Conservation (phyloP, 768 basidiomycete genomes). For the Zangia roseola region DNA sequence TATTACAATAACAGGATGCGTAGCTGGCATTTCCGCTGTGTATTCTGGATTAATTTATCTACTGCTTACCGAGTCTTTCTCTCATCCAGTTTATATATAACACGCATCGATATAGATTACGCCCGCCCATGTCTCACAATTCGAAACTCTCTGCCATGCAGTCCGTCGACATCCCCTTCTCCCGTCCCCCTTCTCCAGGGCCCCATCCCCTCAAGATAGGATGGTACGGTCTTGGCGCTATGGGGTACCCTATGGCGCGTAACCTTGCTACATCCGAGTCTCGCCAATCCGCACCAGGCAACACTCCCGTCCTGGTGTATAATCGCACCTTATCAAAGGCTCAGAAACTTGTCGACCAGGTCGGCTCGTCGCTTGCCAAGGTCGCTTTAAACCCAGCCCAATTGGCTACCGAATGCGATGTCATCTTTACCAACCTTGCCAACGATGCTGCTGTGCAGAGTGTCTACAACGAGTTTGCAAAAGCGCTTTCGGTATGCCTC, state of each 20-base stretch:
- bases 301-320: conserved; percentile 63
- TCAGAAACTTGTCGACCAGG: conserved; percentile 52
- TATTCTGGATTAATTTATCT: no score
- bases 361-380: conserved; percentile 51
- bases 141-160: conserved; percentile 10
- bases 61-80: no score
- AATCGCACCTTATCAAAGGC: conserved; percentile 70
- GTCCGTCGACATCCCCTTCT: conserved; percentile 44
- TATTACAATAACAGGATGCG: no score
- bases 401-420: conserved; percentile 64
- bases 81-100: conserved; percentile 1
- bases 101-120: conserved; percentile 2
- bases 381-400: conserved; percentile 59
- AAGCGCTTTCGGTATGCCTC: conserved; percentile 51
- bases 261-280: conserved; percentile 76
- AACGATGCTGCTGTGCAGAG: conserved; percentile 68
- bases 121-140: conserved; percentile 1
- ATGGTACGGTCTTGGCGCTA: conserved; percentile 52
- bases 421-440: conserved; percentile 73
- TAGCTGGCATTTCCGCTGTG: no score
- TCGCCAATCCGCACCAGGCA: conserved; percentile 36
- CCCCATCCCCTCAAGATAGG: conserved; percentile 42
- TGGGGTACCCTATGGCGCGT: conserved; percentile 75
- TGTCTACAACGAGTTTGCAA: conserved; percentile 60
- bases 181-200: conserved; percentile 56